A percentile compares a stretch with the other conserved stretches of the same genome.
Conservation (phyloP, 116 monocot genomes). For the Posidonia oceanica region DNA sequence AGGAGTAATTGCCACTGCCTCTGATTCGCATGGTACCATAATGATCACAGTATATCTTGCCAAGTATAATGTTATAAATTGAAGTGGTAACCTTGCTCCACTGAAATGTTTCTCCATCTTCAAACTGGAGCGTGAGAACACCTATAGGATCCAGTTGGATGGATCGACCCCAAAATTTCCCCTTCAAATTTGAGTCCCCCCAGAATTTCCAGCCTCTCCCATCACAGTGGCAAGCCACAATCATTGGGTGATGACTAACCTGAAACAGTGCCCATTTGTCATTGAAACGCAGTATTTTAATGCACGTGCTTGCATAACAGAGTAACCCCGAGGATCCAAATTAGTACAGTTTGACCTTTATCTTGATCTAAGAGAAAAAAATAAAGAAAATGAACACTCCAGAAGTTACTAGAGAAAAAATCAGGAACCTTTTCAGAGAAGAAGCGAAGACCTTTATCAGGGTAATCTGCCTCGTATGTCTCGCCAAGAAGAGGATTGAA, state of each 20-base stretch:
- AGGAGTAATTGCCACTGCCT: conserved; percentile 76
- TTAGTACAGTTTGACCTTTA: not conserved
- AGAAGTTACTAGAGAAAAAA: not conserved
- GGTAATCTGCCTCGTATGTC: conserved; percentile 97
- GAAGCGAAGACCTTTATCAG: conserved; percentile 94
- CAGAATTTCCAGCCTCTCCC: conserved; percentile 93
- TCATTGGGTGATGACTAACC: conserved; percentile 96
- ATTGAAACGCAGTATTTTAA: not conserved
- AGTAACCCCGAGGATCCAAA: not conserved
- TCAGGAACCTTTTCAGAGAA: conserved; percentile 81
- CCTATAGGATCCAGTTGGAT: conserved; percentile 96
- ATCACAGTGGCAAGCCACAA: conserved; percentile 92
- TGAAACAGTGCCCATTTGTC: conserved; percentile 10
- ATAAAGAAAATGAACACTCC: not conserved
- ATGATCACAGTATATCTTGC: conserved; percentile 93
- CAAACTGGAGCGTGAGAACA: conserved; percentile 72
- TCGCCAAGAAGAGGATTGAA: conserved; percentile 97
- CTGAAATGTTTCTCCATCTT: conserved; percentile 87
- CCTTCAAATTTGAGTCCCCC: conserved; percentile 90
- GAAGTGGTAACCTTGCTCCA: conserved; percentile 97
- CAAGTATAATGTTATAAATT: conserved; percentile 89
- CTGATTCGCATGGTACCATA: conserved; percentile 93
- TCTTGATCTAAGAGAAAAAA: not conserved
- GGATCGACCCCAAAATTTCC: conserved; percentile 91
- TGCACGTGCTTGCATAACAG: too few relatives aligned